Base-by-base conservation (phyloP, 176 grass and related monocot genomes). In the Zea mays region DNA sequence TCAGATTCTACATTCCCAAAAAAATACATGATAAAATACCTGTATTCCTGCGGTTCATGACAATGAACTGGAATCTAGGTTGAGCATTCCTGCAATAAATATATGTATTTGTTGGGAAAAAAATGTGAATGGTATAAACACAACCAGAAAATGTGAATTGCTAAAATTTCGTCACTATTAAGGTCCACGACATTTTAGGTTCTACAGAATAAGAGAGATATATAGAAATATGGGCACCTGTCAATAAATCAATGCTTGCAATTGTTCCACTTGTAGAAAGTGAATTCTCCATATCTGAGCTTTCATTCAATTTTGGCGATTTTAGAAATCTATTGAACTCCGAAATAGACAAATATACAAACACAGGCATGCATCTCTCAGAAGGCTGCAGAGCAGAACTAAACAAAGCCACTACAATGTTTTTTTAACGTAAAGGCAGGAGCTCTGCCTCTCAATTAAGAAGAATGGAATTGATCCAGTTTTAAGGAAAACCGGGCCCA, bases 31-130 rank as follows among this genome's bases (percentile, higher is more conserved):
- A 10, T 16, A 61, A 63, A 56, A 1, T 72, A 90, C 88, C 88
- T 67, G 88, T 86, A 72, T 90, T 90, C n/a, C 84, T 77, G 9
- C 88, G 88, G 69, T 90, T 90, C 88, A 90, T 90, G 81, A 90
- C 88, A 69, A 90, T 67, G 64, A 90, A 90, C 20, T 90, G 88
- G 68, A 90, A 90, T 78, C 88, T 84, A 10, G 88, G 88, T 12
- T 90, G 84, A 45, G 81, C 12, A 62, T 78, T 90, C 88, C 88
- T 90, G 77, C 59, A 85, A 76, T 3, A 57, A 82, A 67, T 62
- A 40, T 5, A 75, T 56, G 33, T 44, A 19, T 27, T 84, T 51
- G 27, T 82, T 51, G 41, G 27, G 27, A 2, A 56, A 63, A 63
- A 45, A 19, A 21, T 6, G 3, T 8, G 7, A 58, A 70, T 17